A percentile compares a stretch with the other conserved stretches of the same genome.
Conservation (phyloP, 2,329 filamentous ascomycete species). For the Aspergillus amoenus region DNA sequence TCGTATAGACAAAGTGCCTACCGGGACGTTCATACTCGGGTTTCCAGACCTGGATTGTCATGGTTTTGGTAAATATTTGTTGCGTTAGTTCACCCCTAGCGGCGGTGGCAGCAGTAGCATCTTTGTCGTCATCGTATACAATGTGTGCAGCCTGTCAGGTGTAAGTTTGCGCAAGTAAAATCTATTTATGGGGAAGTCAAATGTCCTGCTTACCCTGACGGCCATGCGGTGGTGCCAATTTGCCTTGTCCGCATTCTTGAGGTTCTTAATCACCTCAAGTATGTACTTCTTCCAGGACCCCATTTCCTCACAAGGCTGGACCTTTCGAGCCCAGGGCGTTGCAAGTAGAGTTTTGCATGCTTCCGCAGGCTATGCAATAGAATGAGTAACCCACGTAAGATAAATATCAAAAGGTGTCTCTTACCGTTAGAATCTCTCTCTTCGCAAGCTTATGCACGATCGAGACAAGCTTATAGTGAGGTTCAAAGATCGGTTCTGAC, state of each 20-base stretch:
- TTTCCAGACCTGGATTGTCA: slow-evolving; percentile 93
- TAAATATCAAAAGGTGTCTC: slow-evolving; percentile 10
- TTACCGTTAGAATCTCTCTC: slow-evolving; percentile 44
- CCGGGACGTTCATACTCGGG: slow-evolving; percentile 83
- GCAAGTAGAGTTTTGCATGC: slow-evolving; percentile 52
- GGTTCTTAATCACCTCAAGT: slow-evolving; percentile 56
- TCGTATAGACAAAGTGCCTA: slow-evolving; percentile 87
- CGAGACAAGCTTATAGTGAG: slow-evolving; percentile 87
- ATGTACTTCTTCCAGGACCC: slow-evolving; percentile 62
- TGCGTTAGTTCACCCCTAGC: slow-evolving; percentile 77
- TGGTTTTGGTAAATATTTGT: slow-evolving; percentile 90
- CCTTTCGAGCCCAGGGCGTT: slow-evolving; percentile 56
- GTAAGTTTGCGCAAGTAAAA: slow-evolving; percentile 29
- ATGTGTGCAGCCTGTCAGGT: slow-evolving; percentile 55
- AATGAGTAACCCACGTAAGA: slow-evolving; percentile 21
- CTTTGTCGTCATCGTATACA: slow-evolving; percentile 57
- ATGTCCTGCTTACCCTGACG: slow-evolving; percentile 58
- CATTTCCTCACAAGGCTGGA: slow-evolving; percentile 49
- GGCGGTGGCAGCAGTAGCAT: slow-evolving; percentile 54
- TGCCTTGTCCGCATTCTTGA: slow-evolving; percentile 75
- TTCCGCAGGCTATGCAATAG: slow-evolving; percentile 41
- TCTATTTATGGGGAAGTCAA: not conserved
- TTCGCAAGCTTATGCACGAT: slow-evolving; percentile 78
- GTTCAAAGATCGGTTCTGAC: slow-evolving; percentile 77
- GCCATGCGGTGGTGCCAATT: slow-evolving; percentile 96